Percentiles rank a stretch among this genome's conserved stretches.
These are phyloP conservation scores for Anthoceros angustus DNA, from an alignment of 225 moss, liverwort and hornwort species.

Conservation along the genomic window DNA sequence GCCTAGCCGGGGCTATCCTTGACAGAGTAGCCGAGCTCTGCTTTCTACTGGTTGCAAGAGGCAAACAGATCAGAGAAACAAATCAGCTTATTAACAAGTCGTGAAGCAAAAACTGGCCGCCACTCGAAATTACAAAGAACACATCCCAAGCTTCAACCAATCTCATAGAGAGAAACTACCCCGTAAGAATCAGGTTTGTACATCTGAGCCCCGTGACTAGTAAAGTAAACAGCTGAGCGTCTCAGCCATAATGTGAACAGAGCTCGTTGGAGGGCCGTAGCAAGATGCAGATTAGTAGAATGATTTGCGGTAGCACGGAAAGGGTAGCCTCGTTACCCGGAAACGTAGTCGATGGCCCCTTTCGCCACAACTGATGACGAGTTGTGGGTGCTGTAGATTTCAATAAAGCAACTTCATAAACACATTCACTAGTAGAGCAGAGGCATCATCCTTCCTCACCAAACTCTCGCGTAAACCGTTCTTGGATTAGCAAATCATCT, in stretches of 20 bases:
- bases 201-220: neutral
- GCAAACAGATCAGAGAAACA: too few species aligned
- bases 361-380: too few species aligned
- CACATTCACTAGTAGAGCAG: neutral
- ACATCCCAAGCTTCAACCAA: neutral
- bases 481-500: slow-evolving; percentile 83
- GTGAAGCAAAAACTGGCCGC: too few species aligned
- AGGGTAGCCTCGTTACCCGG: neutral
- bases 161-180: neutral
- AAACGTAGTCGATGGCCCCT: neutral
- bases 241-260: neutral
- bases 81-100: too few species aligned
- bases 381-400: neutral
- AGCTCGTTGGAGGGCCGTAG: neutral
- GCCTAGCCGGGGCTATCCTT: too few species aligned
- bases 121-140: neutral
- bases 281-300: neutral
- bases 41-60: too few species aligned
- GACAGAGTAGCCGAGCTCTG: too few species aligned
- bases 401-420: neutral
- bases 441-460: slow-evolving; percentile 72
- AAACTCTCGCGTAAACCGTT: slow-evolving; percentile 90
- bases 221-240: neutral
- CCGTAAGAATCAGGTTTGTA: slow-evolving; percentile 1
- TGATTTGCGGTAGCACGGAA: neutral